Conservation (phyloP, 441 rosid genomes). For the Erysimum pusillum region DNA sequence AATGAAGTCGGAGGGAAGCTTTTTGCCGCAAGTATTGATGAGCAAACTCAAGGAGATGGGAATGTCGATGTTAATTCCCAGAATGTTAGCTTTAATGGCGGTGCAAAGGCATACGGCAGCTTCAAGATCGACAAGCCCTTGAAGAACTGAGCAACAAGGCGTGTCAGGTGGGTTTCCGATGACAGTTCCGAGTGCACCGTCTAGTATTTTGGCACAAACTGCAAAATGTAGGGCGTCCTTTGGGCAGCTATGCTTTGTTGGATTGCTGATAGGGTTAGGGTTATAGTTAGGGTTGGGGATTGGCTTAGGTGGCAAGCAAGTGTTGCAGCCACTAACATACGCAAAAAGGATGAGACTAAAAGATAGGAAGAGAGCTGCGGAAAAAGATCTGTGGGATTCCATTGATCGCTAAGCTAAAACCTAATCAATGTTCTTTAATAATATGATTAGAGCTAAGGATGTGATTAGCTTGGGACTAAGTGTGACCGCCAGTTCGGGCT, state of each 20-base stretch:
- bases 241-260: conserved; percentile 58
- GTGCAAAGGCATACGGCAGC: conserved; percentile 81
- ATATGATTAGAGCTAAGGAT: conserved; percentile 14
- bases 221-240: conserved; percentile 66
- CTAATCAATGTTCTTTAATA: not conserved
- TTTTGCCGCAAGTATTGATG: conserved; percentile 69
- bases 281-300: conserved; percentile 50
- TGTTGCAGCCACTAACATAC: conserved; percentile 55
- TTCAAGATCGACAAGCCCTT: conserved; percentile 69
- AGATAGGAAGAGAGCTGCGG: conserved; percentile 48
- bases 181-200: conserved; percentile 55
- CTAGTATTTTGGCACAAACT: conserved; percentile 66
- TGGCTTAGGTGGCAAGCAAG: conserved; percentile 57
- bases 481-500: conserved; percentile 6
- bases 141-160: conserved; percentile 67
- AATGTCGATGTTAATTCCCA: conserved; percentile 68
- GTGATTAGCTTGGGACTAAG: conserved; percentile 2
- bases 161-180: conserved; percentile 63
- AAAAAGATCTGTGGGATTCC: conserved; percentile 43
- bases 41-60: conserved; percentile 73
- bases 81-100: conserved; percentile 76
- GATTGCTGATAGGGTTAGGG: conserved; percentile 42
- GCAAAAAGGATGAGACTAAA: conserved; percentile 52
- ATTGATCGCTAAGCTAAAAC: conserved; percentile 27
- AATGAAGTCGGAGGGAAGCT: conserved; percentile 69